Conservation (phyloP, 305 asterid genomes). For the Coffea humblotiana region DNA sequence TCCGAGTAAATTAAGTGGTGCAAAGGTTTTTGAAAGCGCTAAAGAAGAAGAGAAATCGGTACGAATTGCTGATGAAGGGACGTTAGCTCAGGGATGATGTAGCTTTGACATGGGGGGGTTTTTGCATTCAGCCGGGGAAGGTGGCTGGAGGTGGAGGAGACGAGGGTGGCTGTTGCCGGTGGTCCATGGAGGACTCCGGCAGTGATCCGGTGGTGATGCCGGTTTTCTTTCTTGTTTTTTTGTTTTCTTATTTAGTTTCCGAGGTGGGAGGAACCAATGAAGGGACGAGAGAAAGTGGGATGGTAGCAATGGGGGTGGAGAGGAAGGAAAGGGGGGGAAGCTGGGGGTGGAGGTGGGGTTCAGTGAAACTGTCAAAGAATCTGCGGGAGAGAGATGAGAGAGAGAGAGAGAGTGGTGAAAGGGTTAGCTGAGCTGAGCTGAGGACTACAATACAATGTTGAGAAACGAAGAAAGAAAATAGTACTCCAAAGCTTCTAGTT, state of each 20-base stretch:
- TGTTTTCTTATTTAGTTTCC: background rate
- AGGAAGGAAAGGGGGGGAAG: conserved; percentile 6
- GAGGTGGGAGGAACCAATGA: conserved; percentile 15
- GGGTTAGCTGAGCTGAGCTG: background rate
- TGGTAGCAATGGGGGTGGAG: background rate
- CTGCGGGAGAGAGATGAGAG: conserved; percentile 21
- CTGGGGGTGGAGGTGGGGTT: conserved; percentile 15
- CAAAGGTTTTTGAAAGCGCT: background rate
- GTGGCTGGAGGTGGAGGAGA: conserved; percentile 26
- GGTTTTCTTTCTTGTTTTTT: conserved; percentile 4
- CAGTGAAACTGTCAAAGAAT: conserved; percentile 15
- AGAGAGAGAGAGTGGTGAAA: conserved; percentile 8
- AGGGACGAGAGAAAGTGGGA: background rate
- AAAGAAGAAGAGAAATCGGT: background rate
- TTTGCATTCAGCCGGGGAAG: conserved; percentile 31
- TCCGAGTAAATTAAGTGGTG: background rate
- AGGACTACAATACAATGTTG: conserved; percentile 13
- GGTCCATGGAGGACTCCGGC: conserved; percentile 50
- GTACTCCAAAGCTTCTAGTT: background rate
- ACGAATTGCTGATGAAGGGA: background rate
- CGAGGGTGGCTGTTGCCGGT: conserved; percentile 15
- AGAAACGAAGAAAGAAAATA: background rate
- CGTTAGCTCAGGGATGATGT: background rate
- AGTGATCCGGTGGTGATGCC: conserved; percentile 21
- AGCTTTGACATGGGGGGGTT: background rate